These are phyloP conservation scores for Byssochlamys sp. DNA, from an alignment of 2,329 filamentous ascomycete genomes.

Conservation along the genomic window DNA sequence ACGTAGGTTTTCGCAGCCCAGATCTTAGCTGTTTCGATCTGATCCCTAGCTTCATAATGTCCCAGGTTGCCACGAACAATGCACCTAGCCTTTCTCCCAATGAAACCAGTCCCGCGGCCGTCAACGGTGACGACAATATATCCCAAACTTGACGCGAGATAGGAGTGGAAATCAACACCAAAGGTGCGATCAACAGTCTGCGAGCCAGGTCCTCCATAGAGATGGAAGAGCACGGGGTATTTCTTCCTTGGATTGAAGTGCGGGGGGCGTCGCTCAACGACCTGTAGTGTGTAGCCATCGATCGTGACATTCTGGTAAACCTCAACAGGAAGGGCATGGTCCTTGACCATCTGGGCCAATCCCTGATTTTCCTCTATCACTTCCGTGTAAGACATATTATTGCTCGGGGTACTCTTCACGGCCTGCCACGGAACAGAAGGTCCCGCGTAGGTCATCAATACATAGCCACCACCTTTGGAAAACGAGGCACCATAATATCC, in stretches of 20 bases:
- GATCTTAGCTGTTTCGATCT: slow-evolving; percentile 78
- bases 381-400: slow-evolving; percentile 54
- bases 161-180: slow-evolving; percentile 78
- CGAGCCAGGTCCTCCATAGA: slow-evolving; percentile 91
- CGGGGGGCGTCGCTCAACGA: slow-evolving; percentile 77
- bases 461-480: slow-evolving; percentile 70
- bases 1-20: slow-evolving; percentile 77
- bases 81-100: slow-evolving; percentile 73
- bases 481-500: slow-evolving; percentile 79
- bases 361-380: slow-evolving; percentile 67
- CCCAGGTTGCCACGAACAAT: slow-evolving; percentile 76
- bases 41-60: slow-evolving; percentile 73
- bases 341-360: slow-evolving; percentile 59
- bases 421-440: slow-evolving; percentile 85
- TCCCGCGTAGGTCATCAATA: slow-evolving; percentile 72
- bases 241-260: slow-evolving; percentile 75
- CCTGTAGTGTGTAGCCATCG: slow-evolving; percentile 61
- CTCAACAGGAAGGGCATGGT: slow-evolving; percentile 71
- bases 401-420: slow-evolving; percentile 72
- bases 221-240: slow-evolving; percentile 88
- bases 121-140: slow-evolving; percentile 95
- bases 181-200: slow-evolving; percentile 78
- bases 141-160: slow-evolving; percentile 71
- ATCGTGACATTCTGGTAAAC: slow-evolving; percentile 78
- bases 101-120: slow-evolving; percentile 82